phyloP scores from a whole-genome alignment of 176 grass and related monocot species.

The Oropetium thomaeum region DNA sequence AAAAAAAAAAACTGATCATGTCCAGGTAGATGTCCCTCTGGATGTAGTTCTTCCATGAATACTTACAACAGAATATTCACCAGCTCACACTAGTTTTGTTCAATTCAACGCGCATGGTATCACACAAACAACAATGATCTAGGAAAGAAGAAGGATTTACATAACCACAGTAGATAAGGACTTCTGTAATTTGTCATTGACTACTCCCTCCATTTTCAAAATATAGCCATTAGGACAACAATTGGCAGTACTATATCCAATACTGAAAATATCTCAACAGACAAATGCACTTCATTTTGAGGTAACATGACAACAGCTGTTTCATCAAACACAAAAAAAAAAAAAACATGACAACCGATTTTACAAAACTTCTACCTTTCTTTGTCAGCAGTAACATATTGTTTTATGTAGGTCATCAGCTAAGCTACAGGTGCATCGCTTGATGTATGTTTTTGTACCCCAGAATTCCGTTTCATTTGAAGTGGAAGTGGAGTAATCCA shows the following conservation, averaged over 20 bases:
- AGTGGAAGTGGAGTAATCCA: no score
- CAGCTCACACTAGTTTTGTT: not conserved
- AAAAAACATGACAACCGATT: constrained; percentile 9
- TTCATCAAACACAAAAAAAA: no score
- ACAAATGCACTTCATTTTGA: not conserved
- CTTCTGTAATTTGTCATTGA: not conserved
- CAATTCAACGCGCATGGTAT: not conserved
- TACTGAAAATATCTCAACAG: not conserved
- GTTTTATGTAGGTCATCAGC: constrained; percentile 3
- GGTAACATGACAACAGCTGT: constrained; percentile 10
- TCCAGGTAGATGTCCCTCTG: not conserved
- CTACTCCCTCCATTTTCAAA: no score
- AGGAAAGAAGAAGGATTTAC: not conserved
- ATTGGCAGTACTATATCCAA: no score
- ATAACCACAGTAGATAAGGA: not conserved
- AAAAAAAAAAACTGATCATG: not conserved
- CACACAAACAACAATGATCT: not conserved
- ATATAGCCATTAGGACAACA: no score
- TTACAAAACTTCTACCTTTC: not conserved
- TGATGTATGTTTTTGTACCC: no score
- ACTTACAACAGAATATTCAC: not conserved
- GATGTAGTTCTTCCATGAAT: not conserved
- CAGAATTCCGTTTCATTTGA: no score
- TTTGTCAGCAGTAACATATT: not conserved
- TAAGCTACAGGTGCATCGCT: no score